phyloP scores from a whole-genome alignment of 2,329 filamentous ascomycete genomes.

The Paradendryphiella salina region DNA sequence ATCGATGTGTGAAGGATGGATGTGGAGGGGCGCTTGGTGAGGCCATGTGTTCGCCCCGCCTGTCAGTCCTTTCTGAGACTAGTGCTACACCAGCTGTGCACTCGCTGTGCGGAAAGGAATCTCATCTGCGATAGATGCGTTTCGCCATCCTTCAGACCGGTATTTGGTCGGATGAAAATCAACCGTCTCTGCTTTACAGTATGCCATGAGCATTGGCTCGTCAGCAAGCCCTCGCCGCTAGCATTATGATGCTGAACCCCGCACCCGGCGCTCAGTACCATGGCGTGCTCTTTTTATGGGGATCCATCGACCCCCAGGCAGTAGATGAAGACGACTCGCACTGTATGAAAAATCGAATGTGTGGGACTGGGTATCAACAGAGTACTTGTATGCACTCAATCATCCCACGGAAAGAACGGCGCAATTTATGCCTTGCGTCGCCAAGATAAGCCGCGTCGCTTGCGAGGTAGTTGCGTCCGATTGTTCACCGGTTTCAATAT shows the following conservation, averaged over 20 bases:
- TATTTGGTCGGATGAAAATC: too few relatives aligned
- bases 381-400: constrained; percentile 15
- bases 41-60: too few relatives aligned
- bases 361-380: constrained; percentile 7
- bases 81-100: too few relatives aligned
- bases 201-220: neutral
- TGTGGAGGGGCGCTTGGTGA: too few relatives aligned
- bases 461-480: constrained; percentile 5
- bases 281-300: constrained; percentile 15
- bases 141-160: too few relatives aligned
- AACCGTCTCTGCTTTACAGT: neutral
- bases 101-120: too few relatives aligned
- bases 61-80: too few relatives aligned
- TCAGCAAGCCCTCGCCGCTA: neutral
- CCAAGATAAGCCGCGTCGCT: constrained; percentile 18
- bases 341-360: constrained; percentile 14
- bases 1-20: too few relatives aligned
- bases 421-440: constrained; percentile 21
- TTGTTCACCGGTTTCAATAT: neutral
- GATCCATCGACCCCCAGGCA: constrained; percentile 8
- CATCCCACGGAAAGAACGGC: constrained; percentile 15
- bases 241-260: neutral
- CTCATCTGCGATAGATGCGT: too few relatives aligned
- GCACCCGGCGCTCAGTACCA: neutral
- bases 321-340: constrained; percentile 11